Evolutionary conservation across 257 asterid species (phyloP), one percentile per base, ranked within the genome.

Genomic region (Plantago major): DNA sequence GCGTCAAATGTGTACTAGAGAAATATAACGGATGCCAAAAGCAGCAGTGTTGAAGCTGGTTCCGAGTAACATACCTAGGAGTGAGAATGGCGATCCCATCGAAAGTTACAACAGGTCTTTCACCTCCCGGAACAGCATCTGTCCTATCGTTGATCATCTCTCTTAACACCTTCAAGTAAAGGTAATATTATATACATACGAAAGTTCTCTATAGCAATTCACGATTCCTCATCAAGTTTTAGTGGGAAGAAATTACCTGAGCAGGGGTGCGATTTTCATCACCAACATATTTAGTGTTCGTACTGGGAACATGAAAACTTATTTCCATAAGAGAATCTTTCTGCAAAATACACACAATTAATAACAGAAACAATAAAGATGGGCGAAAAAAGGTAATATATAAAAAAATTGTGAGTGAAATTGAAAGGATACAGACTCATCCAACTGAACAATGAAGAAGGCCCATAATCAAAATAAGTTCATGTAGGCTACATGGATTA

Each of bases 321-420:
- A 92, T 84, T 73, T 92, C 99, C 99, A 92, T 92, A 66, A 92
- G 70, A 3, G 97, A 89, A 77, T 92, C 99, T 92, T 92, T 92
- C 99, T 92, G 87, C 51, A 73, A 42, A 72, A 57, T 11, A 51
- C n/a, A 55, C 5, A 49, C 17, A 64, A 45, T 48, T 22, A 7
- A 6, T 49, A 52, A 57, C 42, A 55, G 40, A 6, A 12, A 45
- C 14, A 51, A 22, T 16, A 30, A 55, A 17, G 1, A 11, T 6
- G 12, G 15, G 7, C 11, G 43, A 33, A 26, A n/a, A 26, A 51
- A 33, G 16, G 12, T 9, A 55, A 0, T 16, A 7, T 7, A 17
- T 55, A 14, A 55, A 55, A 33, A 33, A 33, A 5, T 33, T 33
- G 8, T 33, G 8, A 33, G 40, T 33, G 7, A 33, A 5, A 4